Evolutionary conservation across 768 basidiomycete species (phyloP).

Genomic region (Naematelia encephala): DNA sequence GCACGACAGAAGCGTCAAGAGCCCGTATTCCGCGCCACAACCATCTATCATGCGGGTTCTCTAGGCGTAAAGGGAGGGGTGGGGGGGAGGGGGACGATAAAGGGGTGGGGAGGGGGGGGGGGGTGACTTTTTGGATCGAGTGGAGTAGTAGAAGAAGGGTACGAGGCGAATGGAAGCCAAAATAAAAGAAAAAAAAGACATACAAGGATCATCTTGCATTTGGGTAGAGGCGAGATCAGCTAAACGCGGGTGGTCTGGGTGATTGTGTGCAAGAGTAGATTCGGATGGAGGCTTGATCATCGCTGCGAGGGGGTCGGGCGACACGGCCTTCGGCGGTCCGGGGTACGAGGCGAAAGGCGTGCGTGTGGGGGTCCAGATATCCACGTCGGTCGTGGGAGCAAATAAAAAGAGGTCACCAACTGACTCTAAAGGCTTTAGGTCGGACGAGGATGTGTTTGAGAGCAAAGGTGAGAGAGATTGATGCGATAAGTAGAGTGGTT

Average conservation of each 20-base stretch:
- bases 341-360: background rate
- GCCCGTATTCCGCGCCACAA: background rate
- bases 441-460: too few species aligned
- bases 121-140: background rate
- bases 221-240: conserved; percentile 29
- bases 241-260: conserved; percentile 41
- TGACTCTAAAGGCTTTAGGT: too few species aligned
- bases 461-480: too few species aligned
- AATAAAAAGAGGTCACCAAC: too few species aligned
- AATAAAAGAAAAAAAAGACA: background rate
- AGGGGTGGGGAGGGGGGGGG: too few species aligned
- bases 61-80: too few species aligned
- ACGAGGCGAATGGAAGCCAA: background rate
- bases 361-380: too few species aligned
- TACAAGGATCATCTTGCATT: conserved; percentile 3
- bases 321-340: background rate
- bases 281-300: conserved; percentile 2
- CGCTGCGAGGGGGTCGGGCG: background rate
- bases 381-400: too few species aligned
- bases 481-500: too few species aligned
- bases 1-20: too few species aligned
- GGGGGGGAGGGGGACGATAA: too few species aligned
- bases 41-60: too few species aligned
- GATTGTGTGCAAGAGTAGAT: conserved; percentile 22
- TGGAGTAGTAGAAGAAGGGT: conserved; percentile 5